These are phyloP conservation scores for Aspergillus texensis DNA, from an alignment of 2,329 filamentous ascomycete genomes.

Conservation along the genomic window DNA sequence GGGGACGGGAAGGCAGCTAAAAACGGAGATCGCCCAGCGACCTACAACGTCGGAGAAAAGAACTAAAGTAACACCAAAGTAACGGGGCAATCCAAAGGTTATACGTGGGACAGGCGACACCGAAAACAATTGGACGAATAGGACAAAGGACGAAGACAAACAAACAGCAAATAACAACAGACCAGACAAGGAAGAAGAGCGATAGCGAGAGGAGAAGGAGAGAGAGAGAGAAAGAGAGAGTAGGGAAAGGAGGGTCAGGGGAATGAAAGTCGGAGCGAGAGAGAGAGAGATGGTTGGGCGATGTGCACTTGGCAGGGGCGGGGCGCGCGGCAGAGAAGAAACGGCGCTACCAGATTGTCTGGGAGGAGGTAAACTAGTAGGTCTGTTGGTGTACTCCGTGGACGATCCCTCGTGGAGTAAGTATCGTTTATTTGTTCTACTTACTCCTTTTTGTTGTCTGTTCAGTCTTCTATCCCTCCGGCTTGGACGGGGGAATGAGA, in stretches of 20 bases:
- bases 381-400: no score
- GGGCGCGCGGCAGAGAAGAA: slow-evolving; percentile 15
- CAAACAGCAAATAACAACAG: neutral
- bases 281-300: neutral
- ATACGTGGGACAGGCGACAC: slow-evolving; percentile 8
- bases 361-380: neutral
- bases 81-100: slow-evolving; percentile 7
- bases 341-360: slow-evolving; percentile 9
- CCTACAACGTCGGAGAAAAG: slow-evolving; percentile 14
- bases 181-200: neutral
- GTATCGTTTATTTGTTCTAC: no score
- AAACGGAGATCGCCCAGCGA: slow-evolving; percentile 33
- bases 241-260: neutral
- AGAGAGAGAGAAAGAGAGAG: neutral
- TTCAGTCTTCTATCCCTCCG: no score
- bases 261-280: slow-evolving; percentile 5
- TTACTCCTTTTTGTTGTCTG: no score
- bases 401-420: no score
- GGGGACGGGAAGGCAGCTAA: slow-evolving; percentile 13
- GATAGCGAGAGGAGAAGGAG: neutral
- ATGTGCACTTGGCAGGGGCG: slow-evolving; percentile 16
- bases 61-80: slow-evolving; percentile 5
- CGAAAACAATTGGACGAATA: slow-evolving; percentile 5
- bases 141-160: neutral
- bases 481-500: no score